Percentiles rank a stretch among this genome's conserved stretches.
These are phyloP conservation scores for Trametopsis cervina DNA, from an alignment of 768 basidiomycete genomes.

Conservation along the genomic window DNA sequence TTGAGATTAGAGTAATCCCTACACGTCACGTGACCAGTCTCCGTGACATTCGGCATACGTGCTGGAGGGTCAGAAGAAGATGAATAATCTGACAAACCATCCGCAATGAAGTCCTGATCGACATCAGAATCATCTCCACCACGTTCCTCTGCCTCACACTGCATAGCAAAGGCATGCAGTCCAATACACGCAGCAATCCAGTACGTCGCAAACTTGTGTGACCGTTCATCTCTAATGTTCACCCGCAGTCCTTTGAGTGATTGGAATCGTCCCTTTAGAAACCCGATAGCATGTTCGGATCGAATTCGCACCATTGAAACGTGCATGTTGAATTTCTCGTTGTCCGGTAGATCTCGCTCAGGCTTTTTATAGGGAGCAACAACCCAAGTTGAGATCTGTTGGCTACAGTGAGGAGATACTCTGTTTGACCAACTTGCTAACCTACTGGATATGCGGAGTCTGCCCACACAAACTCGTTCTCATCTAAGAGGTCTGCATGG, in stretches of 20 bases:
- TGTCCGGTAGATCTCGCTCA: constrained; percentile 22
- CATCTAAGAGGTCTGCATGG: constrained; percentile 18
- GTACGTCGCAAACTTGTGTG: constrained; percentile 23
- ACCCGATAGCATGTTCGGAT: constrained; percentile 35
- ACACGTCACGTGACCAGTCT: too few species aligned
- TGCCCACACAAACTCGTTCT: constrained; percentile 30
- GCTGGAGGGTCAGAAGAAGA: too few species aligned
- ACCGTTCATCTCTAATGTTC: constrained; percentile 17
- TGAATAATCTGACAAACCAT: too few species aligned
- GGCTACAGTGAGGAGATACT: not conserved
- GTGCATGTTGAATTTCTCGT: constrained; percentile 30
- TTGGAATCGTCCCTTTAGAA: constrained; percentile 33
- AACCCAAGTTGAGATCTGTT: constrained; percentile 19
- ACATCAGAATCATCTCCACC: constrained; percentile 6
- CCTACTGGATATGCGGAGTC: constrained; percentile 35
- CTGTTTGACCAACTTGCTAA: not conserved
- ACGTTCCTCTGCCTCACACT: constrained; percentile 23
- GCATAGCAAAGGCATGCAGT: constrained; percentile 25
- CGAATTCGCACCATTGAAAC: constrained; percentile 29
- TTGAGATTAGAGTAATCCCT: too few species aligned
- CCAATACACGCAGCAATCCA: constrained; percentile 21
- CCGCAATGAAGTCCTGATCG: constrained; percentile 21
- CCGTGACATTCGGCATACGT: too few species aligned
- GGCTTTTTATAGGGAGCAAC: constrained; percentile 25
- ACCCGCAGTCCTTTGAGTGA: constrained; percentile 27